phyloP scores from a whole-genome alignment of 106 monocot species.

The Cymbidium sinense region DNA sequence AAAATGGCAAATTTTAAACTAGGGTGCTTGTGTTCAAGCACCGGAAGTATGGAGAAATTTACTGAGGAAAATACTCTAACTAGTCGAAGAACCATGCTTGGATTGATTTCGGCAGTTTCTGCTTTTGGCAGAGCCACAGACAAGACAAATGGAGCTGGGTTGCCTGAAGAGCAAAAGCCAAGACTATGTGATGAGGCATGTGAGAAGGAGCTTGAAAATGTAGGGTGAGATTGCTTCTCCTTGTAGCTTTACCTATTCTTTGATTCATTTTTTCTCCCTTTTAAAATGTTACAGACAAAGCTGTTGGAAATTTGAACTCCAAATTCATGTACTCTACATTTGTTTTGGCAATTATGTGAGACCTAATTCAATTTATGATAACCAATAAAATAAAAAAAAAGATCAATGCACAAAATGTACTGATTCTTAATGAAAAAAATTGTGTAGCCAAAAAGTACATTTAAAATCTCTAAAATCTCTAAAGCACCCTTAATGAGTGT shows the following conservation, averaged over 20 bases:
- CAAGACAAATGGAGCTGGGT: conserved; percentile 49
- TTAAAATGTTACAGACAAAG: background rate
- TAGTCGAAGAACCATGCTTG: conserved; percentile 38
- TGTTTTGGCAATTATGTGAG: too few species aligned
- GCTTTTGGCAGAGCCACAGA: conserved; percentile 16
- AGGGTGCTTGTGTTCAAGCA: conserved; percentile 9
- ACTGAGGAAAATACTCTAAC: conserved; percentile 8
- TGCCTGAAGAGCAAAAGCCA: conserved; percentile 80
- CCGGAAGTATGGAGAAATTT: background rate
- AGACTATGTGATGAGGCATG: conserved; percentile 69
- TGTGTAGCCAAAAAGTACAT: too few species aligned
- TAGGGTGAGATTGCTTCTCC: conserved; percentile 59
- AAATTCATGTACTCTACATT: too few species aligned
- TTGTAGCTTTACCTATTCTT: background rate
- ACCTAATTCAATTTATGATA: too few species aligned
- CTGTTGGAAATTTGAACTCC: background rate
- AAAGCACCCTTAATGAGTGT: too few species aligned
- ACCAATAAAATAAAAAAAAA: too few species aligned
- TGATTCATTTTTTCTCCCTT: background rate
- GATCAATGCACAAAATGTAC: too few species aligned
- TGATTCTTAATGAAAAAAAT: too few species aligned
- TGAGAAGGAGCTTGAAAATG: conserved; percentile 97
- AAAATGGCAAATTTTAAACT: conserved; percentile 20
- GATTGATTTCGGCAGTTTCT: conserved; percentile 26
- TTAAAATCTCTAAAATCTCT: too few species aligned